Evolutionary conservation across 2,329 filamentous ascomycete genomes (phyloP).

Genomic region (Karstenula rhodostoma): DNA sequence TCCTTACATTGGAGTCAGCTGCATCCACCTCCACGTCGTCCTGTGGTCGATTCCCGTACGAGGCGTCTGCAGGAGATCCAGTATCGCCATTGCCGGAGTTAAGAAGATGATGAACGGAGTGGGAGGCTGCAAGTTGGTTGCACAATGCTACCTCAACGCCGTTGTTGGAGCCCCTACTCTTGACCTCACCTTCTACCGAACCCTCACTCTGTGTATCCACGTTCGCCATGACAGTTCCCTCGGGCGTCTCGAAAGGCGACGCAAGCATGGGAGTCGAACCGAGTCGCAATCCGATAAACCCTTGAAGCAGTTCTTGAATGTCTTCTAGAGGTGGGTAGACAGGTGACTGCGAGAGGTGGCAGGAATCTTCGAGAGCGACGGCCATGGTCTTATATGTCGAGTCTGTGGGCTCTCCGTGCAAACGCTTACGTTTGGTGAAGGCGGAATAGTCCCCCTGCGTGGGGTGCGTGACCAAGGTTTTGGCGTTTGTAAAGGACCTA

Average conservation of each 20-base stretch:
- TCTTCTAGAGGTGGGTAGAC: background rate
- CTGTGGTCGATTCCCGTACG: background rate
- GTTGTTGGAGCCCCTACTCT: background rate
- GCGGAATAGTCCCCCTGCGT: background rate
- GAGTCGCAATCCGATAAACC: background rate
- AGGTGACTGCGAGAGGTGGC: background rate
- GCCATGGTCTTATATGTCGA: constrained; percentile 1
- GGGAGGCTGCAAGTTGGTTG: background rate
- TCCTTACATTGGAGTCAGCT: no score
- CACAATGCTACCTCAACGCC: background rate
- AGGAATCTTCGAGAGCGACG: background rate
- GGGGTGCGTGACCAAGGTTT: background rate
- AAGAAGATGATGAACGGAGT: background rate
- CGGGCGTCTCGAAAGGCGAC: background rate
- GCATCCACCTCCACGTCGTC: background rate
- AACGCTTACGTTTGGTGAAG: background rate
- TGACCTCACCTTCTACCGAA: background rate
- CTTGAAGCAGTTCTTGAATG: background rate
- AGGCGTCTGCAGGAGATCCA: background rate
- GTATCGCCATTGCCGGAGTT: background rate
- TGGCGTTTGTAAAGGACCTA: background rate
- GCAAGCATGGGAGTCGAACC: background rate
- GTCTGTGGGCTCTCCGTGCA: background rate
- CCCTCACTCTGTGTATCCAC: background rate
- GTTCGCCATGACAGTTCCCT: background rate